These are phyloP conservation scores for Arthrobotrys entomopaga DNA, from an alignment of 2,329 filamentous ascomycete species.

Conservation along the genomic window DNA sequence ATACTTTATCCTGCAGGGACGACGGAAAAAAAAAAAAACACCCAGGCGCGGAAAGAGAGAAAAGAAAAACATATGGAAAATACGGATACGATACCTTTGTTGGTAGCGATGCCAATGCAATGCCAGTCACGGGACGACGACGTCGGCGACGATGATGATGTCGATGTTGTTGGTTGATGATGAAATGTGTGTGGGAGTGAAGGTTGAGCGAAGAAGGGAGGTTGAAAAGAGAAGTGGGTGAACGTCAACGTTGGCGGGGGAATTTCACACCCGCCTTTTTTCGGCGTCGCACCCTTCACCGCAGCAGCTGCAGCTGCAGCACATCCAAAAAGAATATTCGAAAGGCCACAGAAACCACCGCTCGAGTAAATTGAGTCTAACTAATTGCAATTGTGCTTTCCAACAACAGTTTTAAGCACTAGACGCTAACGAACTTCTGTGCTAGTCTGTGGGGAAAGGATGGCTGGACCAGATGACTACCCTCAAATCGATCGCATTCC, in stretches of 20 bases:
- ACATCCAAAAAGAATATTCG: not conserved
- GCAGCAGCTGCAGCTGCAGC: not conserved
- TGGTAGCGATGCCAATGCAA: conserved; percentile 28
- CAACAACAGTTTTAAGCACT: not conserved
- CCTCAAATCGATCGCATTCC: not conserved
- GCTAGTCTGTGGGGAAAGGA: not conserved
- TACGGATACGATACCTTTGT: conserved; percentile 35
- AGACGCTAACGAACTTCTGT: conserved; percentile 1
- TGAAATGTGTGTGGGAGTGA: not conserved
- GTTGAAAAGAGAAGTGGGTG: not conserved
- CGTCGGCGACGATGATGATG: conserved; percentile 17
- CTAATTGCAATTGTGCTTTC: no score
- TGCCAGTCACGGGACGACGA: not conserved
- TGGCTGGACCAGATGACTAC: not conserved
- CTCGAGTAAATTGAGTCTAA: no score
- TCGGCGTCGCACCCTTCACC: not conserved
- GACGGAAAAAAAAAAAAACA: no score
- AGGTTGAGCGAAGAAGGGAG: conserved; percentile 6
- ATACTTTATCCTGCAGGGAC: no score
- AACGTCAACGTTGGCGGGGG: conserved; percentile 18
- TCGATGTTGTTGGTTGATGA: conserved; percentile 22
- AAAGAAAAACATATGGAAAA: not conserved
- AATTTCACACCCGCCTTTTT: not conserved
- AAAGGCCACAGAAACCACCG: no score
- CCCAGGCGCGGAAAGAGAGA: not conserved